Evolutionary conservation across 1,284 basidiomycete genomes (phyloP).

Genomic region (Trichosporon coremiiforme): DNA sequence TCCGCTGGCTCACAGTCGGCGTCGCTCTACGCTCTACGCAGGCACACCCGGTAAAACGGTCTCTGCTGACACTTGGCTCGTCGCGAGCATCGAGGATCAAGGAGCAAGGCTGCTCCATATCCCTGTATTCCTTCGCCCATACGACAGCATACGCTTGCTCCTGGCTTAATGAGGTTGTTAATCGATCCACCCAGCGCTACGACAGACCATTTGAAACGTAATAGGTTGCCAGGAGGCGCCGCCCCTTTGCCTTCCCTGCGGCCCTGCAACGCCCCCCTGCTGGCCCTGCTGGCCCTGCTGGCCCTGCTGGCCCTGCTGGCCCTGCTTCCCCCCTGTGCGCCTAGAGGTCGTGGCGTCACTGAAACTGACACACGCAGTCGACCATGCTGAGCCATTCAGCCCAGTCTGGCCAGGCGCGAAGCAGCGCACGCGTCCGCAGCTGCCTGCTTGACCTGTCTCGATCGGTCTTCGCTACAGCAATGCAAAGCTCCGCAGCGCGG

Average conservation of each 20-base stretch:
- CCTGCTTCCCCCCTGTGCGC: background rate
- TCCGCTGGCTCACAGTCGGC: too few species aligned
- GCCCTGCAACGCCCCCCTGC: background rate
- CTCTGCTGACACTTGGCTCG: background rate
- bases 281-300: too few species aligned
- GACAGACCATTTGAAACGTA: background rate
- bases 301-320: too few species aligned
- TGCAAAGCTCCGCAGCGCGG: too few species aligned
- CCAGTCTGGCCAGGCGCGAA: too few species aligned
- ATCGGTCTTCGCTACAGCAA: background rate
- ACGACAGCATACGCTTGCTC: background rate
- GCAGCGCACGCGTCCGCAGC: background rate
- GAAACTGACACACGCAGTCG: constrained; percentile 15
- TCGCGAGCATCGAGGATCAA: background rate
- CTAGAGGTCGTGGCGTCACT: background rate
- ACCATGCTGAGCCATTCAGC: background rate
- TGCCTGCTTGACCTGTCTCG: too few species aligned
- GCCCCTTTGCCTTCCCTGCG: background rate
- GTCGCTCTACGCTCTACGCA: background rate
- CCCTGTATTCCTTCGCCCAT: background rate
- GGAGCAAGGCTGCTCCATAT: background rate
- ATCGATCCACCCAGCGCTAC: background rate
- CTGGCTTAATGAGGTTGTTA: background rate
- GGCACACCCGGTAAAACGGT: background rate
- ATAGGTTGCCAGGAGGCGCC: background rate